Conservation (phyloP, 257 asterid species). For the Knoxia roxburghii region DNA sequence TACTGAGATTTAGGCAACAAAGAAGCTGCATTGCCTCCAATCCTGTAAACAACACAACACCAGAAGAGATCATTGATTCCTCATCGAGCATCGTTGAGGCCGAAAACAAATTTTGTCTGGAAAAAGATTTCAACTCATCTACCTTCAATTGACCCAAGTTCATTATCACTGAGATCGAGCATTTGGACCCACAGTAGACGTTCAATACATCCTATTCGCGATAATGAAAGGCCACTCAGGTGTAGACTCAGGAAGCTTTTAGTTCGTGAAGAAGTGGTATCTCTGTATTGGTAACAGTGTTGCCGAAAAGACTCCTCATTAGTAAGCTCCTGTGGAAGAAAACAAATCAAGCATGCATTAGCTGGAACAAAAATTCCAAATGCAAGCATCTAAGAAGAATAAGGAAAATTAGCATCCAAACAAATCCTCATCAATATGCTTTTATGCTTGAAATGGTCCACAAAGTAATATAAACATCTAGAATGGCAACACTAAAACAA, state of each 20-base stretch:
- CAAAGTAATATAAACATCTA: neutral
- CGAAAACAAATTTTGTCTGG: neutral
- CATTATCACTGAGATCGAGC: constrained; percentile 85
- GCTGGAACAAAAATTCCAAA: constrained; percentile 3
- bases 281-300: constrained; percentile 43
- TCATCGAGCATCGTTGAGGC: constrained; percentile 7
- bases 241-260: constrained; percentile 35
- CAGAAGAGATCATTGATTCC: neutral
- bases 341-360: constrained; percentile 4
- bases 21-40: constrained; percentile 88
- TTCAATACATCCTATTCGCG: constrained; percentile 67
- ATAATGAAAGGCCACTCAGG: constrained; percentile 61
- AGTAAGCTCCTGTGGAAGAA: constrained; percentile 49
- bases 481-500: neutral
- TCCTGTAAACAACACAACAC: constrained; percentile 54
- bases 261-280: constrained; percentile 35
- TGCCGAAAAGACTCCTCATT: constrained; percentile 44
- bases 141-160: constrained; percentile 85
- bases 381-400: neutral
- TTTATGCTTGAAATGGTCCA: neutral
- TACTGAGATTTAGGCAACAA: constrained; percentile 63
- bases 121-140: constrained; percentile 5
- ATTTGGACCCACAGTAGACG: constrained; percentile 85
- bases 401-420: neutral
- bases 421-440: constrained; percentile 1